Percentiles rank a stretch among this genome's conserved stretches.
Conservation (phyloP, 768 basidiomycete species). For the Trametes coccinea region DNA sequence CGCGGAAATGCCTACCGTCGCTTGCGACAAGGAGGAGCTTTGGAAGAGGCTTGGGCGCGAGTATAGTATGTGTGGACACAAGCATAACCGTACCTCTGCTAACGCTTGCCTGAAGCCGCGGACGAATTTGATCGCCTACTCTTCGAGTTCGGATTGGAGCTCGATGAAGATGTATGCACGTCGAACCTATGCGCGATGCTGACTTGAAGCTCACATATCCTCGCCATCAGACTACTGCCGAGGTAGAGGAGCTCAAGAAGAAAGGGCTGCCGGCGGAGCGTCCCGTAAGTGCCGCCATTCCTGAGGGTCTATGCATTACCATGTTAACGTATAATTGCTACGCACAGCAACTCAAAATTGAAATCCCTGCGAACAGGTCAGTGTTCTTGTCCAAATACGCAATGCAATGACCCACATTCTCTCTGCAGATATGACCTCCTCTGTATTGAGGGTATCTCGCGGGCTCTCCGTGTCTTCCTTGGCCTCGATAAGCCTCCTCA, state of each 20-base stretch:
- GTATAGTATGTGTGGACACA: constrained; percentile 52
- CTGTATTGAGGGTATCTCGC: constrained; percentile 94
- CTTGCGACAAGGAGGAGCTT: constrained; percentile 94
- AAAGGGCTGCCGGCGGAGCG: constrained; percentile 84
- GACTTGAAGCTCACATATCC: too few relatives aligned
- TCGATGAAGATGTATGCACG: constrained; percentile 90
- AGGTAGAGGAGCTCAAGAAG: constrained; percentile 78
- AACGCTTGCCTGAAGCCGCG: constrained; percentile 56
- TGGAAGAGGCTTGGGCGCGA: constrained; percentile 81
- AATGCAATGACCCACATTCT: constrained; percentile 10
- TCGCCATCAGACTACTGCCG: constrained; percentile 73
- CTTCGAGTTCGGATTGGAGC: constrained; percentile 96
- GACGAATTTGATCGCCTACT: constrained; percentile 94
- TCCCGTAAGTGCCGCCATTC: constrained; percentile 51
- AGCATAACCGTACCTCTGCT: constrained; percentile 16
- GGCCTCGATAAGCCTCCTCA: constrained; percentile 62
- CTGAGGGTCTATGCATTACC: background rate
- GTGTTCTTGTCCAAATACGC: background rate
- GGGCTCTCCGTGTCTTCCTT: constrained; percentile 83
- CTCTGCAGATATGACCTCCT: constrained; percentile 87
- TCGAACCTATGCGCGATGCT: too few relatives aligned
- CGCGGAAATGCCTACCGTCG: constrained; percentile 82
- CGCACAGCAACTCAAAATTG: constrained; percentile 92
- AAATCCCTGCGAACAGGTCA: constrained; percentile 95
- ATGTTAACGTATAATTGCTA: constrained; percentile 3